Percentiles rank a stretch among this genome's conserved stretches.
Conservation (phyloP, 2,329 filamentous ascomycete genomes). For the Huntiella bhutanensis region DNA sequence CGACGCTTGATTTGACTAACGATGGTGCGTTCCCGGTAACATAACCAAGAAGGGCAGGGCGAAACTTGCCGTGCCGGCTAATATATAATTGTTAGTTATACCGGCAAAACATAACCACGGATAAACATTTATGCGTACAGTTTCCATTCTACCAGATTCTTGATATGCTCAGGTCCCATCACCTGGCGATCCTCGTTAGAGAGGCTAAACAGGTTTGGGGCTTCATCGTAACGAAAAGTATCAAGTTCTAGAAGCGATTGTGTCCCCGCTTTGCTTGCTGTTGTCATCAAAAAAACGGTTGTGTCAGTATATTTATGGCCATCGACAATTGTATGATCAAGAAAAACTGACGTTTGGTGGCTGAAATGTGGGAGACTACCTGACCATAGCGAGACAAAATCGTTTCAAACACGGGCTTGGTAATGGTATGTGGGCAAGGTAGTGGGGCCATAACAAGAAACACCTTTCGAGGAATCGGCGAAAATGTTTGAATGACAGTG, state of each 20-base stretch:
- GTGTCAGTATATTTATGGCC: not conserved
- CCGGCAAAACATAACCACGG: not conserved
- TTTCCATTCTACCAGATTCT: conserved; percentile 50
- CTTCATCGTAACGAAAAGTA: conserved; percentile 35
- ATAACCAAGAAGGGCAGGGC: conserved; percentile 40
- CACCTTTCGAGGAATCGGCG: not conserved
- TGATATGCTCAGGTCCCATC: conserved; percentile 39
- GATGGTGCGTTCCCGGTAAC: conserved; percentile 38
- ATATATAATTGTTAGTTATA: not conserved
- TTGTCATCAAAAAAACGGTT: not conserved
- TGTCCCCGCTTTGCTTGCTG: conserved; percentile 28
- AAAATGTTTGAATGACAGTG: not conserved
- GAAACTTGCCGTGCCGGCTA: conserved; percentile 42
- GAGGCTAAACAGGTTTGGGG: conserved; percentile 27
- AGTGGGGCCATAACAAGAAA: not conserved
- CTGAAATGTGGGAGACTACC: conserved; percentile 4
- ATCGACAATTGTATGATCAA: not conserved
- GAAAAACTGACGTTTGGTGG: conserved; percentile 5
- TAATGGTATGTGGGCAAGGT: conserved; percentile 1
- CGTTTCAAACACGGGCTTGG: conserved; percentile 2
- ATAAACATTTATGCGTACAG: conserved; percentile 30
- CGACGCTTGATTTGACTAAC: conserved; percentile 28
- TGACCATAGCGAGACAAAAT: conserved; percentile 6
- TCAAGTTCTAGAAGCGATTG: conserved; percentile 39
- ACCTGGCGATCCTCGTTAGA: conserved; percentile 15